These are phyloP conservation scores for Boletus rubescentipes DNA, from an alignment of 768 basidiomycete genomes.

Conservation along the genomic window DNA sequence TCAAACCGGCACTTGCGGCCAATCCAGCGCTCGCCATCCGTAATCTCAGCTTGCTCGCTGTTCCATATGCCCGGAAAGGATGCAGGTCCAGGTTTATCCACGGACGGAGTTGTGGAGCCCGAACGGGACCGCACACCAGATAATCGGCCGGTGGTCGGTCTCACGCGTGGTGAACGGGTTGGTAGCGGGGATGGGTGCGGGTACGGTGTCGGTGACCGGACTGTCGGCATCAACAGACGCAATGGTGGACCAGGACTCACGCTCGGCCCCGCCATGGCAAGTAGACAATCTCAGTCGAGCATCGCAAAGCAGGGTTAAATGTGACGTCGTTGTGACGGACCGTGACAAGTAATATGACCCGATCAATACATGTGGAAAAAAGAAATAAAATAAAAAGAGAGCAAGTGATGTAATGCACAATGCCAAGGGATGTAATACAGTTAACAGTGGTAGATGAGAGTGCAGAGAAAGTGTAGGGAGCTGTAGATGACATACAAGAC, in stretches of 20 bases:
- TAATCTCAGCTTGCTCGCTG: conserved; percentile 12
- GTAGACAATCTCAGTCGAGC: not conserved
- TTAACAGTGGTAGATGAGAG: conserved; percentile 5
- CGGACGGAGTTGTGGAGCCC: conserved; percentile 27
- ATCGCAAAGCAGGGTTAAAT: not conserved
- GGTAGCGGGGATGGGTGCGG: conserved; percentile 8
- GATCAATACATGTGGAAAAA: not conserved
- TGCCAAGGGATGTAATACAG: conserved; percentile 19
- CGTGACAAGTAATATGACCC: conserved; percentile 17
- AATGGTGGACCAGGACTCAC: conserved; percentile 5
- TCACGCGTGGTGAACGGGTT: conserved; percentile 26
- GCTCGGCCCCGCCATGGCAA: conserved; percentile 19
- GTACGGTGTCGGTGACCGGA: conserved; percentile 23
- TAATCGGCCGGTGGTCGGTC: conserved; percentile 25
- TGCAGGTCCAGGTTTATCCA: conserved; percentile 13
- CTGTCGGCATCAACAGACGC: conserved; percentile 34
- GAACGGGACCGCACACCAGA: conserved; percentile 34
- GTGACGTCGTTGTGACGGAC: conserved; percentile 11
- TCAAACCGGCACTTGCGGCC: conserved; percentile 47
- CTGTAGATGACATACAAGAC: conserved; percentile 15
- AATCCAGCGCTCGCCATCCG: conserved; percentile 42
- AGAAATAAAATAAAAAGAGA: not conserved
- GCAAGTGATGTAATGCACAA: conserved; percentile 15
- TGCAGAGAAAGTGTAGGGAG: conserved; percentile 2
- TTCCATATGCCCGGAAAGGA: conserved; percentile 3